Percentiles rank a stretch among this genome's conserved stretches.
phyloP scores from a whole-genome alignment of 2,329 filamentous ascomycete genomes.

The Phaeosphaeria sp. region DNA sequence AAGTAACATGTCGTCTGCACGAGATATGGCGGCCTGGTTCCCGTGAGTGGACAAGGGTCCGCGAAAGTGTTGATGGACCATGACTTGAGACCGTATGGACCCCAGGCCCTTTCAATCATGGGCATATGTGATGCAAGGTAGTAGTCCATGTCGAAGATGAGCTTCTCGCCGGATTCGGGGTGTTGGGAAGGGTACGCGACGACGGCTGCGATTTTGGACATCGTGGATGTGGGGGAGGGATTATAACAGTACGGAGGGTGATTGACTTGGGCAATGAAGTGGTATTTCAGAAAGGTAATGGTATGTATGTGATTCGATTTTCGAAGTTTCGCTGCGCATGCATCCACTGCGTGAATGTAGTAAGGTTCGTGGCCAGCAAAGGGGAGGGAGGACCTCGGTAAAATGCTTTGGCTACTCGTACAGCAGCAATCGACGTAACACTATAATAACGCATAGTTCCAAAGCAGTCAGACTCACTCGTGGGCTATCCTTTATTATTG shows the following conservation, averaged over 20 bases:
- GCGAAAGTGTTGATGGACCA: slow-evolving; percentile 23
- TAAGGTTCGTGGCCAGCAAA: not conserved
- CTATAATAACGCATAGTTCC: not conserved
- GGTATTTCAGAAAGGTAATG: not conserved
- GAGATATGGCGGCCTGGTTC: slow-evolving; percentile 19
- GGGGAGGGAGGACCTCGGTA: not conserved
- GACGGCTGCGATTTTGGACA: slow-evolving; percentile 11
- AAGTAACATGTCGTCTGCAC: slow-evolving; percentile 20
- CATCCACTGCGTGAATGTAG: not conserved
- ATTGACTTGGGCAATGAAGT: not conserved
- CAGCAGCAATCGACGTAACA: not conserved
- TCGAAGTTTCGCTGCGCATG: not conserved
- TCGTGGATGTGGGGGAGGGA: too few species aligned
- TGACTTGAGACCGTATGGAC: slow-evolving; percentile 43
- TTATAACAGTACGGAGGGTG: not conserved
- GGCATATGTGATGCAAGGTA: slow-evolving; percentile 54
- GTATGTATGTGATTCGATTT: too few species aligned
- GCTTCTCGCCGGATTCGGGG: slow-evolving; percentile 38
- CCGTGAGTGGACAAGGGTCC: slow-evolving; percentile 20
- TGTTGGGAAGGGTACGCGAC: slow-evolving; percentile 38
- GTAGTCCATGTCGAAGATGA: slow-evolving; percentile 55
- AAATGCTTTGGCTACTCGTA: not conserved
- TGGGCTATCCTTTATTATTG: too few species aligned
- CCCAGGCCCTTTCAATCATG: slow-evolving; percentile 49
- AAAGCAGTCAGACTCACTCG: too few species aligned